Evolutionary conservation across 495 filamentous ascomycete genomes (phyloP).

Genomic region (Lindgomyces ingoldianus): DNA sequence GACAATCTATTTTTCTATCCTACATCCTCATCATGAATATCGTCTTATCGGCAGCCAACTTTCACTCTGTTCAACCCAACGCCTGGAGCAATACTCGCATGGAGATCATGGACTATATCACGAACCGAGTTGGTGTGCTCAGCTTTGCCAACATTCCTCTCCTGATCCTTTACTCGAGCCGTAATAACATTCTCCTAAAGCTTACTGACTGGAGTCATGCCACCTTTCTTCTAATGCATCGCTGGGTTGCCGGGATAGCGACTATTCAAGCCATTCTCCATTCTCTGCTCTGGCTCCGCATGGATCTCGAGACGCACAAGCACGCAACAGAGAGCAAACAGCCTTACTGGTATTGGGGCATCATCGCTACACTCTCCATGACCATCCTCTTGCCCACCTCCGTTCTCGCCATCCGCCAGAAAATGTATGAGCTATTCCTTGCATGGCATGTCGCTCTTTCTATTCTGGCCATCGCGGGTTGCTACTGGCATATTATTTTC

Average conservation of each 20-base stretch:
- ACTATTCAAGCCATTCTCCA: constrained; percentile 47
- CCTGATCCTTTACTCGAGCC: constrained; percentile 44
- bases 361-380: constrained; percentile 43
- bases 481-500: constrained; percentile 47
- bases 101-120: background rate
- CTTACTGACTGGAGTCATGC: constrained; percentile 52
- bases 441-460: constrained; percentile 46
- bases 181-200: constrained; percentile 54
- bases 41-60: constrained; percentile 36
- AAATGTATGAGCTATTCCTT: constrained; percentile 50
- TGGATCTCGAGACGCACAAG: constrained; percentile 28
- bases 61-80: background rate
- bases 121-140: constrained; percentile 8
- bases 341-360: constrained; percentile 50
- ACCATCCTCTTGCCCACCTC: constrained; percentile 26
- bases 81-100: background rate
- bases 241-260: constrained; percentile 51
- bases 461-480: constrained; percentile 46
- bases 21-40: constrained; percentile 49
- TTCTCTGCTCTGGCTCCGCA: constrained; percentile 36
- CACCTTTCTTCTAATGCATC: constrained; percentile 52
- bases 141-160: constrained; percentile 38
- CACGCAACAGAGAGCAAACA: constrained; percentile 30
- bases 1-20: constrained; percentile 47
- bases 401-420: constrained; percentile 39